Percentiles rank a stretch among this genome's conserved stretches.
phyloP scores from a whole-genome alignment of 2,329 filamentous ascomycete genomes.

The Hymenoscyphus albidus region DNA sequence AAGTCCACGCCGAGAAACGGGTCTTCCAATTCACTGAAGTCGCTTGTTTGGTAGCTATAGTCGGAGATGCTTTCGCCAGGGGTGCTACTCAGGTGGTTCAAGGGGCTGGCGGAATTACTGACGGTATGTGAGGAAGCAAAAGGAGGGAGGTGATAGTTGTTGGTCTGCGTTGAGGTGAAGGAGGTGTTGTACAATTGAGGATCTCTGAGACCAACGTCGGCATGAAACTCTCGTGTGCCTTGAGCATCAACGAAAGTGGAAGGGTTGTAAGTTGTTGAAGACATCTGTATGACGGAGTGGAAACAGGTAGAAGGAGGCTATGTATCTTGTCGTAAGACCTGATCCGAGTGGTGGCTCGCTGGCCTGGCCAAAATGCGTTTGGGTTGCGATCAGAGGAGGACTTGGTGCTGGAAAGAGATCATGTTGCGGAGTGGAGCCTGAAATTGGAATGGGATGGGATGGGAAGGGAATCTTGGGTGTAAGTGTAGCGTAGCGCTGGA shows the following conservation, averaged over 20 bases:
- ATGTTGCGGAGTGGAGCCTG: conserved; percentile 17
- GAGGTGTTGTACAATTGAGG: conserved; percentile 21
- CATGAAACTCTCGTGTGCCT: conserved; percentile 25
- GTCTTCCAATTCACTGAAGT: conserved; percentile 32
- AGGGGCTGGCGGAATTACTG: conserved; percentile 33
- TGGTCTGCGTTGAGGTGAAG: conserved; percentile 15
- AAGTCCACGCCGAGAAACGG: conserved; percentile 36
- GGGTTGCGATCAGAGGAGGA: conserved; percentile 25
- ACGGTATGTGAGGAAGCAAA: conserved; percentile 28
- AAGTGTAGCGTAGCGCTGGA: not conserved
- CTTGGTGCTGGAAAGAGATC: conserved; percentile 24
- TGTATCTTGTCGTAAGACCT: conserved; percentile 23
- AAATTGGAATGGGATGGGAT: not conserved
- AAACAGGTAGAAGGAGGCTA: conserved; percentile 28
- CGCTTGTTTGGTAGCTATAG: conserved; percentile 32
- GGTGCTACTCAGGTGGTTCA: conserved; percentile 27
- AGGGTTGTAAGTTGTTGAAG: conserved; percentile 29
- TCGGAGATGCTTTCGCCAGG: conserved; percentile 31
- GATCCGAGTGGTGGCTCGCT: conserved; percentile 20
- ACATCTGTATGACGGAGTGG: conserved; percentile 29
- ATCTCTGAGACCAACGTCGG: conserved; percentile 25
- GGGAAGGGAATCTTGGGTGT: not conserved
- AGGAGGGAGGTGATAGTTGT: conserved; percentile 26
- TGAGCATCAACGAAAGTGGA: conserved; percentile 25
- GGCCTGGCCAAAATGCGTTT: conserved; percentile 19